Base-by-base conservation (phyloP, 2,329 filamentous ascomycete species). In the Penicillium brevicompactum region DNA sequence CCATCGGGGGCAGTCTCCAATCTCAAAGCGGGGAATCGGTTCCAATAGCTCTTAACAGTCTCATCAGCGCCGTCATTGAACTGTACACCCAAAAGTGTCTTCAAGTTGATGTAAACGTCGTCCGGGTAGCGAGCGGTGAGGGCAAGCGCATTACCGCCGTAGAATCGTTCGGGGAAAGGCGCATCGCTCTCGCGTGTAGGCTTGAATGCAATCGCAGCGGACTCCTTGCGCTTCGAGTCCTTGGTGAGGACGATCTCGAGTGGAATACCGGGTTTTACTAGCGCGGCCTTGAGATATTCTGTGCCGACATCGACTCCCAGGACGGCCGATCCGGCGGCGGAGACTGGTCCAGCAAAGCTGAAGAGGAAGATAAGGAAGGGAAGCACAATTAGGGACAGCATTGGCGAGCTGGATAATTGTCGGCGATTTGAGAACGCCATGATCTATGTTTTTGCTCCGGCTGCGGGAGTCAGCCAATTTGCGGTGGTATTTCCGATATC, bases 191-290 rank as follows among this genome's bases (percentile, higher is more conserved):
- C 80, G 65, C 84, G 84, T n/a, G 85, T 82, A 37, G 92, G 91
- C 78, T 99, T 97, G 80, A 99, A 97, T 42, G 91, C 89, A 64
- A 99, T 87, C 41, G 92, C 92, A 2, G 92, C 91, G 22, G 84
- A 85, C 74, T 99, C 94, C 81, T 99, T 99, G 70, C 94, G 89
- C 75, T 96, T 90, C 30, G 94, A 97, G 78, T 99, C 94, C 74
- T 97, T 99, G 30, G 92, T 97, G 53, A 97, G 84, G 73, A 99
- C 93, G 63, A 99, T 97, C 65, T 99, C 94, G 71, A 99, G 90
- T 10, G 94, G 94, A 49, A 96, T 93, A 58, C 94, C 94, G 2
- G 94, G 94, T 78, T 97, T 97, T 59, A 99, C 93, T 41, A 99
- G 85, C 13, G 90, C 87, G 27, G 93, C 93, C 80, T 97, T 99